Evolutionary conservation across 1,284 basidiomycete species (phyloP).

Genomic region (Pseudozyma tsukubaensis): DNA sequence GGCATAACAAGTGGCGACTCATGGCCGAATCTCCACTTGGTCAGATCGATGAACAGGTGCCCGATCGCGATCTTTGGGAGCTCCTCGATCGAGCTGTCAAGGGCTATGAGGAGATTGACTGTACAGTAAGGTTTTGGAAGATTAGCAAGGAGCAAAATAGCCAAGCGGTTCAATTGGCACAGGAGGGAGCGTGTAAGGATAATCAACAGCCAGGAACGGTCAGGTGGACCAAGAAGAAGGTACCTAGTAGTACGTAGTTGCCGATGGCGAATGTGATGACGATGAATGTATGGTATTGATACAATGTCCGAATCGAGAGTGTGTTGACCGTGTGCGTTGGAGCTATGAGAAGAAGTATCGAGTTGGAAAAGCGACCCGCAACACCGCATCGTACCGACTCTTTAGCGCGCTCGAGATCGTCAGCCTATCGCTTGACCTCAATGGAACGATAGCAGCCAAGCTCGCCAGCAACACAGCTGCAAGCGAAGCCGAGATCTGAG

Average conservation of each 20-base stretch:
- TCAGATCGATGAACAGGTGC: slow-evolving; percentile 58
- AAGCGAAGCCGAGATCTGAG: neutral
- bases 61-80: slow-evolving; percentile 67
- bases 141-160: slow-evolving; percentile 48
- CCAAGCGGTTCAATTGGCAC: slow-evolving; percentile 53
- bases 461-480: slow-evolving; percentile 22
- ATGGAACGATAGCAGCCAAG: slow-evolving; percentile 23
- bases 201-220: slow-evolving; percentile 59
- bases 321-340: too few relatives aligned
- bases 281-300: neutral
- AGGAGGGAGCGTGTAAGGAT: slow-evolving; percentile 60
- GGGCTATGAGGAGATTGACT: slow-evolving; percentile 64
- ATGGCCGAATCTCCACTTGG: slow-evolving; percentile 50
- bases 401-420: slow-evolving; percentile 27
- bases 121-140: slow-evolving; percentile 67
- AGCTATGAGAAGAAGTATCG: slow-evolving; percentile 15
- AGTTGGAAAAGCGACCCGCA: slow-evolving; percentile 16
- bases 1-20: slow-evolving; percentile 61
- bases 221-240: slow-evolving; percentile 59
- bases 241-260: slow-evolving; percentile 9
- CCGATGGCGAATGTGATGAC: neutral
- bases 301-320: neutral
- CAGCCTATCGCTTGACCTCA: slow-evolving; percentile 6
- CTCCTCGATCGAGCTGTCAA: slow-evolving; percentile 59
- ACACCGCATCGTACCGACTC: slow-evolving; percentile 37